Evolutionary conservation across 257 asterid species (phyloP).

Genomic region (Cinchona pubescens): DNA sequence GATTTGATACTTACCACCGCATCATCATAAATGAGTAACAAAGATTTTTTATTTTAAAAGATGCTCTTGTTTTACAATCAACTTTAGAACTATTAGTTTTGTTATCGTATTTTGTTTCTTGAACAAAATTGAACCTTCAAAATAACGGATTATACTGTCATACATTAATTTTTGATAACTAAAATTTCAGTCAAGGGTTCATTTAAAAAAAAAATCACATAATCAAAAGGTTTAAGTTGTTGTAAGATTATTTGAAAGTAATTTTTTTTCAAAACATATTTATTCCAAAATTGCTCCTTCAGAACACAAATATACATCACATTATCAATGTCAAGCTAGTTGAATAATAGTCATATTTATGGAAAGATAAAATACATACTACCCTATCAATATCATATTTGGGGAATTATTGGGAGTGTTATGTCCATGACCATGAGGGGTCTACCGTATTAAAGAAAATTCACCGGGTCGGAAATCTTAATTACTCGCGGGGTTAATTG

Average conservation of each 20-base stretch:
- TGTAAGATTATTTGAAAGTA: neutral
- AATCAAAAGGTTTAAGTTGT: too few species aligned
- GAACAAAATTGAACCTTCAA: neutral
- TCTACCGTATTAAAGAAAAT: slow-evolving; percentile 11
- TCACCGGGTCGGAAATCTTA: neutral
- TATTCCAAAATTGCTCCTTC: neutral
- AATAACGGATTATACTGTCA: neutral
- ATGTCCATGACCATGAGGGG: neutral
- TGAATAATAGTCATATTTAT: too few species aligned
- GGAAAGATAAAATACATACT: neutral
- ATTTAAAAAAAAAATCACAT: too few species aligned
- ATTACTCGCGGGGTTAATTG: neutral
- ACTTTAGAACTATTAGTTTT: neutral
- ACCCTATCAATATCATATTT: too few species aligned
- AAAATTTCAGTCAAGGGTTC: too few species aligned
- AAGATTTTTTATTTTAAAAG: too few species aligned
- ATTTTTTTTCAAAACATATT: neutral
- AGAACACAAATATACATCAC: too few species aligned
- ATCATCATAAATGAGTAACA: too few species aligned
- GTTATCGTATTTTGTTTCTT: neutral
- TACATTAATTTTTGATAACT: neutral
- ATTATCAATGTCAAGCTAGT: too few species aligned
- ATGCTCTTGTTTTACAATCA: neutral
- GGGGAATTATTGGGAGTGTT: neutral
- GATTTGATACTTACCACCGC: too few species aligned